Evolutionary conservation across 1,284 basidiomycete genomes (phyloP).

Genomic region (Mycena sp.): DNA sequence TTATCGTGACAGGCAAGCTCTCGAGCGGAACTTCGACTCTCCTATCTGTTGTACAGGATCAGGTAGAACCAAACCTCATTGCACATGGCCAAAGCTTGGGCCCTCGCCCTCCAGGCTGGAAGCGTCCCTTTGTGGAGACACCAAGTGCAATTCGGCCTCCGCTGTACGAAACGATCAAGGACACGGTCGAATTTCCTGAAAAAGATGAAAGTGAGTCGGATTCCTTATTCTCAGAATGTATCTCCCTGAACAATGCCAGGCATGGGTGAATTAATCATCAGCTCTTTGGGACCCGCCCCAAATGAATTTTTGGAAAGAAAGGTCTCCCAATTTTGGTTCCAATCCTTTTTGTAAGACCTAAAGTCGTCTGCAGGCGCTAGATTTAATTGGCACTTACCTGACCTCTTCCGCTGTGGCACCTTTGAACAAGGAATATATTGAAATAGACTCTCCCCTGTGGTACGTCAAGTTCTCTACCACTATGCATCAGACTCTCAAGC

Average conservation of each 20-base stretch:
- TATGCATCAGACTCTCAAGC: slow-evolving; percentile 5
- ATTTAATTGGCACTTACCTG: slow-evolving; percentile 89
- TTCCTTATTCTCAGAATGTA: background rate
- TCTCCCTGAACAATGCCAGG: slow-evolving; percentile 37
- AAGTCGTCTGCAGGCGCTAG: slow-evolving; percentile 69
- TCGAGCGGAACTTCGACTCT: slow-evolving; percentile 75
- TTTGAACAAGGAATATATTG: slow-evolving; percentile 93
- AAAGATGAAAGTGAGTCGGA: slow-evolving; percentile 83
- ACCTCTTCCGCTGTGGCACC: slow-evolving; percentile 92
- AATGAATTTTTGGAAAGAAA: slow-evolving; percentile 82
- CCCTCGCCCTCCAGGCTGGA: slow-evolving; percentile 83
- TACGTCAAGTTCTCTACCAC: slow-evolving; percentile 44
- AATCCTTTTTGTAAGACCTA: background rate
- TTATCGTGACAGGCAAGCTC: slow-evolving; percentile 86
- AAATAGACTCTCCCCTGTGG: slow-evolving; percentile 93
- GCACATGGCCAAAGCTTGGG: slow-evolving; percentile 77
- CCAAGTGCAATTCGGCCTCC: slow-evolving; percentile 71
- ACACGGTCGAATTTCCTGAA: slow-evolving; percentile 94
- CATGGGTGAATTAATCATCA: slow-evolving; percentile 87
- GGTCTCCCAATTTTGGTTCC: slow-evolving; percentile 47
- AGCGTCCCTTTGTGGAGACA: slow-evolving; percentile 94
- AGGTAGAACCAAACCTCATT: slow-evolving; percentile 86
- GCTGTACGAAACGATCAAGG: slow-evolving; percentile 63
- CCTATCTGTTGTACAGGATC: slow-evolving; percentile 79
- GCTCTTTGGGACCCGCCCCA: slow-evolving; percentile 83